Percentiles rank a stretch among this genome's conserved stretches.
phyloP scores from a whole-genome alignment of 176 grass and related monocot species.

The Ananas comosus region DNA sequence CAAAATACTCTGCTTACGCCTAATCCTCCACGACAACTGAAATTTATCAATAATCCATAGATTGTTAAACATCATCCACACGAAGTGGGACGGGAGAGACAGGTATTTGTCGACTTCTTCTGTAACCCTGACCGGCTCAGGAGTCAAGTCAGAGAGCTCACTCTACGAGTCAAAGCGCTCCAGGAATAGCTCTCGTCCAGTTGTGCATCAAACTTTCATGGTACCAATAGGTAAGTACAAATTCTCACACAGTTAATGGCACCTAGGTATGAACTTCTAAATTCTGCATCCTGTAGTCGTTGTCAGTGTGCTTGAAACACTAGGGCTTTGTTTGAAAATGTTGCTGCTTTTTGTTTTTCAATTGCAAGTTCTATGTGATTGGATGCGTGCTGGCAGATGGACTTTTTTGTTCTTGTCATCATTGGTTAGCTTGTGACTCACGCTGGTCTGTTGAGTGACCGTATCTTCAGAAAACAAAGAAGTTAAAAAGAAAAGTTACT shows the following conservation, averaged over 20 bases:
- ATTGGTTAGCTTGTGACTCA: too few relatives aligned
- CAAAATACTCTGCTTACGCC: background rate
- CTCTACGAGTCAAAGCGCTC: conserved; percentile 32
- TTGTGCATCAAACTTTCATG: background rate
- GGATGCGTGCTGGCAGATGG: too few relatives aligned
- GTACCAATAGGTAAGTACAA: background rate
- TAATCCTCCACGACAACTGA: background rate
- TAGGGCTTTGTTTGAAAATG: too few relatives aligned
- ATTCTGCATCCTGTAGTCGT: too few relatives aligned
- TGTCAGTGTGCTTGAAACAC: too few relatives aligned
- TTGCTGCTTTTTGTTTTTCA: too few relatives aligned
- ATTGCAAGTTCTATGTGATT: too few relatives aligned
- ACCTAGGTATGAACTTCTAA: too few relatives aligned
- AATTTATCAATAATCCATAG: conserved; percentile 24
- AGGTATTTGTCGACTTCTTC: conserved; percentile 63
- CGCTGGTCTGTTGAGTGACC: too few relatives aligned
- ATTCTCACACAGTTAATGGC: background rate
- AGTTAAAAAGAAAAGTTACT: too few relatives aligned
- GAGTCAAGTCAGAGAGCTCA: conserved; percentile 51
- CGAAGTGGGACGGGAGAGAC: conserved; percentile 41
- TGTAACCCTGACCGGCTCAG: conserved; percentile 51
- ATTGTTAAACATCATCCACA: conserved; percentile 52
- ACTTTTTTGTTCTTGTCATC: too few relatives aligned
- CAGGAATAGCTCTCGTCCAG: conserved; percentile 15
- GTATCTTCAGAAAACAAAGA: too few relatives aligned